These are phyloP conservation scores for Stachybotrys chartarum DNA, from an alignment of 2,329 filamentous ascomycete genomes.

Conservation along the genomic window DNA sequence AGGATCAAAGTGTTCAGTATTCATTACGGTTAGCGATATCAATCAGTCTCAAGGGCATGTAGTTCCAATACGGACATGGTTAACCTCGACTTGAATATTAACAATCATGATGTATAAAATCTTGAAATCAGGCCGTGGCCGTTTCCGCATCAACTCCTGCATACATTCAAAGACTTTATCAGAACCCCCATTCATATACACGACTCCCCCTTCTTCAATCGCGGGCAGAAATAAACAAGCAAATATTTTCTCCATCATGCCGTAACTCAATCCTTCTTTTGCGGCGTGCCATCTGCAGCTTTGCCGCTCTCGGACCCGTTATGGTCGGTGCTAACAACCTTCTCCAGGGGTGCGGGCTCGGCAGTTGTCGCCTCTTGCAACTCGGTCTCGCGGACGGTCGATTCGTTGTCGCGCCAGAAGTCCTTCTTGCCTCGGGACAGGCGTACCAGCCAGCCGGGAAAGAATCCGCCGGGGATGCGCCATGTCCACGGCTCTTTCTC, in stretches of 20 bases:
- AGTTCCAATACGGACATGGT: too few relatives aligned
- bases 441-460: conserved; percentile 67
- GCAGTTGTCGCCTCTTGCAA: conserved; percentile 7
- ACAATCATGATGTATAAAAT: neutral
- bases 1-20: neutral
- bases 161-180: neutral
- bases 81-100: neutral
- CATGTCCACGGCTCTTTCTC: conserved; percentile 77
- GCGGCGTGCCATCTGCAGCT: conserved; percentile 4
- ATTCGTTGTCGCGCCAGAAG: conserved; percentile 52
- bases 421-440: conserved; percentile 60
- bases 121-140: neutral
- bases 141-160: neutral
- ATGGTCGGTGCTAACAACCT: conserved; percentile 14
- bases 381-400: conserved; percentile 5
- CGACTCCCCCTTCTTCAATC: neutral
- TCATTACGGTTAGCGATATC: neutral
- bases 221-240: neutral
- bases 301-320: conserved; percentile 15
- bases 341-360: conserved; percentile 10
- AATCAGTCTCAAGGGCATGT: too few relatives aligned
- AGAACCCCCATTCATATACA: neutral
- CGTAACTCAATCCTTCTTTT: neutral
- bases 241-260: neutral
- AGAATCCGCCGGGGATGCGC: conserved; percentile 64